These are phyloP conservation scores for Auriscalpium orientale DNA, from an alignment of 768 basidiomycete species.

Conservation along the genomic window DNA sequence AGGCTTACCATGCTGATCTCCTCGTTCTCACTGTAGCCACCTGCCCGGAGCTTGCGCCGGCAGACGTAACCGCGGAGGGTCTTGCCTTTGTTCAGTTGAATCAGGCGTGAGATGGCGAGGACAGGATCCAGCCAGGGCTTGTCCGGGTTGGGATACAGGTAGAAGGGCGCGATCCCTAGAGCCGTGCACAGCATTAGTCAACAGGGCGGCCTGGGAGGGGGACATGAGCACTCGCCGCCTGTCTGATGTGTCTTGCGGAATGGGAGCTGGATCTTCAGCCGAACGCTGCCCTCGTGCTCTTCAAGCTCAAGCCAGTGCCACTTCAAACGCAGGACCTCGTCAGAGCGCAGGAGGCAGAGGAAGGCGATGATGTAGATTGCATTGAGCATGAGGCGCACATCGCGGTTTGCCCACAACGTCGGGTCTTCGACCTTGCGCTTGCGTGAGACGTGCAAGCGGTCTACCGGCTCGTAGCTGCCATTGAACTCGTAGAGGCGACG, in stretches of 20 bases:
- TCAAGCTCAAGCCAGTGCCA: slow-evolving; percentile 13
- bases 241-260: slow-evolving; percentile 19
- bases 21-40: neutral
- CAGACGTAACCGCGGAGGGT: slow-evolving; percentile 12
- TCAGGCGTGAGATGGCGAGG: slow-evolving; percentile 18
- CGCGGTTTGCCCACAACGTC: slow-evolving; percentile 14
- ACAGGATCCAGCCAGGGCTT: slow-evolving; percentile 14
- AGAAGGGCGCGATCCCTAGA: slow-evolving; percentile 16
- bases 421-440: slow-evolving; percentile 1
- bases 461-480: neutral
- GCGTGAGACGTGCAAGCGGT: neutral
- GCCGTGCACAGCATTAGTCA: neutral
- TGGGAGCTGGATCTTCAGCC: slow-evolving; percentile 3
- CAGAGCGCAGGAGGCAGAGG: slow-evolving; percentile 18
- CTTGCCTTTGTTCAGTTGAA: neutral
- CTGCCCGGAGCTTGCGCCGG: neutral
- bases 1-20: slow-evolving; percentile 4
- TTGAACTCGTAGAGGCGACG: slow-evolving; percentile 14
- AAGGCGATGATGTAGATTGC: slow-evolving; percentile 14
- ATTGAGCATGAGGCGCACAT: slow-evolving; percentile 17
- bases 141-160: slow-evolving; percentile 7
- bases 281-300: neutral
- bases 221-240: slow-evolving; percentile 9
- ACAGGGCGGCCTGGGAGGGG: neutral
- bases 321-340: slow-evolving; percentile 17